Conservation (phyloP, 2,329 filamentous ascomycete genomes). For the Cladosporium sp. region DNA sequence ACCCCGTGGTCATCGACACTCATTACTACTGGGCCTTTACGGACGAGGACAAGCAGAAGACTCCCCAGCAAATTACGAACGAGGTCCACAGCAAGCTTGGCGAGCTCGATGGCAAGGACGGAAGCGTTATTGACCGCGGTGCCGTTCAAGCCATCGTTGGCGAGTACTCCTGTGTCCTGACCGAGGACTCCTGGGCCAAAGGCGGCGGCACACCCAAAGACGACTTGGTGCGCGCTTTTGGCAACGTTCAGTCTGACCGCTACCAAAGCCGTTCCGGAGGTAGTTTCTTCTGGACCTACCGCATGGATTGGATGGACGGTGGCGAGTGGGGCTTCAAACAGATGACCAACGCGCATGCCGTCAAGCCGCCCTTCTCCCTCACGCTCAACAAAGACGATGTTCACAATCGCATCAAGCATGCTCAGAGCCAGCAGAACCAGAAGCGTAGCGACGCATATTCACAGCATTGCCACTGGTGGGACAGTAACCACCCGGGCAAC, state of each 20-base stretch:
- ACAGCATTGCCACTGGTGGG: constrained; percentile 56
- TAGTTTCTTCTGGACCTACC: constrained; percentile 62
- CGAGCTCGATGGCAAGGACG: constrained; percentile 51
- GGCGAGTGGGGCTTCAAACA: constrained; percentile 63
- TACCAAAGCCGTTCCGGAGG: constrained; percentile 56
- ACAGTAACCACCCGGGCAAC: constrained; percentile 45
- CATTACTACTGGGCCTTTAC: constrained; percentile 62
- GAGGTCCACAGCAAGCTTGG: constrained; percentile 48
- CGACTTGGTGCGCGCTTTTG: constrained; percentile 50
- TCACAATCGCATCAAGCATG: constrained; percentile 40
- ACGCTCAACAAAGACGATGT: constrained; percentile 43
- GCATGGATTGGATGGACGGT: constrained; percentile 64
- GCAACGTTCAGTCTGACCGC: constrained; percentile 49
- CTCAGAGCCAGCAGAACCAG: constrained; percentile 43
- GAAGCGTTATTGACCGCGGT: constrained; percentile 52
- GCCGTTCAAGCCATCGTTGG: constrained; percentile 57
- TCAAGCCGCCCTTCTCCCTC: constrained; percentile 46
- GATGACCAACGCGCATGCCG: constrained; percentile 50
- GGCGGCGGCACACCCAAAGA: constrained; percentile 39
- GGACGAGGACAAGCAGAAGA: constrained; percentile 54
- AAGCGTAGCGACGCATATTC: constrained; percentile 43
- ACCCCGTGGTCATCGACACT: constrained; percentile 59
- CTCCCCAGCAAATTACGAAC: constrained; percentile 55
- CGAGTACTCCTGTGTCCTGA: constrained; percentile 61
- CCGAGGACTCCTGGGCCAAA: constrained; percentile 52